Base-by-base conservation (phyloP, 192 early-diverging fungal genomes). In the Backusella parvicylindrica region DNA sequence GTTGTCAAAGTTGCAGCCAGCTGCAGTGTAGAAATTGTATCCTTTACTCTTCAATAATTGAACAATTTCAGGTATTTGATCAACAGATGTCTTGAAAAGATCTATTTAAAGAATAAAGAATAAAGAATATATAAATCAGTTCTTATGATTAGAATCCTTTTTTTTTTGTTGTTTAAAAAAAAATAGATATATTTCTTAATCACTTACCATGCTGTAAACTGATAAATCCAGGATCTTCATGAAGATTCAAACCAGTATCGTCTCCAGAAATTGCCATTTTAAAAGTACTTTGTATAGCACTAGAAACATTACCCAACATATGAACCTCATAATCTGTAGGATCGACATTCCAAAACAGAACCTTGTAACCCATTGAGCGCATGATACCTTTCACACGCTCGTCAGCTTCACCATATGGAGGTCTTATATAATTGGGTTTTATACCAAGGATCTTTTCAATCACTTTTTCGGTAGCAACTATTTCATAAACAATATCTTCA, bases 361-460 rank as follows among this genome's bases (percentile, higher is more conserved):
- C 50, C 35, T 74, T 76, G 43, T 79, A 83, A 9, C 78, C 81
- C 81, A 82, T 82, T 28, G 76, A 23, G 2, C 74, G 72, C 6
- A 81, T 65, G 9, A 92, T 79, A 47, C 73, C 79, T 18, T 88
- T 82, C 47, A 91, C 86, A 68, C 91, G 83, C 23, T 86, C 86
- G 70, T 92, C 91, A n/a, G 87, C 87, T 53, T 77, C 71, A 67
- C 87, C 87, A 78, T 81, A 89, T 1, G 90, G 90, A 38, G 90
- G 87, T 53, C 91, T 83, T 69, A 91, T 85, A 75, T 89, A 91
- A 0, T 64, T 78, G 32, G 89, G 88, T 38, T 75, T 79, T 28
- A 89, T 77, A 36, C 88, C 88, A 50, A 86, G 84, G n/a, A 84
- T 23, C 23, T 84, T 76, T 70, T 82, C 73, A 73, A 91, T 87